Evolutionary conservation across 805 yeast species (phyloP).

Genomic region (Zygoascus biomembranicola): DNA sequence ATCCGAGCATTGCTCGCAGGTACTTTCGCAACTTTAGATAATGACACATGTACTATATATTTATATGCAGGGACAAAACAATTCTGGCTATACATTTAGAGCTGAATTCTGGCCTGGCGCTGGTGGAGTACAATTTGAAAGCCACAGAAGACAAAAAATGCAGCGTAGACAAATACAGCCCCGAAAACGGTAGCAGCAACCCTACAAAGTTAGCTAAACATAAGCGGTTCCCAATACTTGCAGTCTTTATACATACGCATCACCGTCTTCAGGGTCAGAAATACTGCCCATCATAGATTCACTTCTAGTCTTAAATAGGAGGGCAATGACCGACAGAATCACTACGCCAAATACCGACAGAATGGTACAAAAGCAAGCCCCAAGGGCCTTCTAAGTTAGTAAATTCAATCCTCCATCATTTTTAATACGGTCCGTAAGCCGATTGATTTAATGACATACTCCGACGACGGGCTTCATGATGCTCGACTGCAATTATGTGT

Average conservation of each 20-base stretch:
- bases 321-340: constrained; percentile 77
- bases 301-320: constrained; percentile 68
- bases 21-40: background rate
- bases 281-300: constrained; percentile 91
- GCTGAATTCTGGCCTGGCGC: constrained; percentile 58
- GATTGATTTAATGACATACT: constrained; percentile 27
- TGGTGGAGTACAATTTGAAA: constrained; percentile 62
- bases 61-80: background rate
- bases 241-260: constrained; percentile 41
- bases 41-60: background rate
- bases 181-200: constrained; percentile 87
- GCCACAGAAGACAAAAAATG: constrained; percentile 84
- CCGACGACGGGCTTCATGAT: constrained; percentile 43
- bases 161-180: constrained; percentile 76
- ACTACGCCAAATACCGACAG: constrained; percentile 88
- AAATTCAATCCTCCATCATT: too few relatives aligned
- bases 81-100: constrained; percentile 17
- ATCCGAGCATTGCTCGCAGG: background rate
- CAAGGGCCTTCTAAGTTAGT: constrained; percentile 43
- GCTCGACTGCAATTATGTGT: background rate
- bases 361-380: constrained; percentile 94
- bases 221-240: background rate
- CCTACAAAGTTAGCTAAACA: constrained; percentile 21
- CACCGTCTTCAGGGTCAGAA: constrained; percentile 86
- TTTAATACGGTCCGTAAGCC: background rate